Conservation (phyloP, 768 basidiomycete genomes). For the Chalciporus sphaerocephalus region DNA sequence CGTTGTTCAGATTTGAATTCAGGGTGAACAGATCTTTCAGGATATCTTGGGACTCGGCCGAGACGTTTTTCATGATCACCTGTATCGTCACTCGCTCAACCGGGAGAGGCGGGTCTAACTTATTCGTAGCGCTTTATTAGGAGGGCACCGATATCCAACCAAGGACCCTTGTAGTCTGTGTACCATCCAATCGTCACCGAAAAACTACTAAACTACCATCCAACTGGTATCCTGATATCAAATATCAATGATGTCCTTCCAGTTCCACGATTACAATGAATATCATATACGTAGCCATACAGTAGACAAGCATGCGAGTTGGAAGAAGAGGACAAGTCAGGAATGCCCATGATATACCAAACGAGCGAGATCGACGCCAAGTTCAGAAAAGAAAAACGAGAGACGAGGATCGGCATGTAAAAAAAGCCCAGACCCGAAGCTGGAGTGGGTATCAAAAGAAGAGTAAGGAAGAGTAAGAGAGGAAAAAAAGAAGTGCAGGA, state of each 20-base stretch:
- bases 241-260: too few relatives aligned
- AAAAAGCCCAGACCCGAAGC: slow-evolving; percentile 18
- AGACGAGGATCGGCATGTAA: background rate
- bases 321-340: slow-evolving; percentile 7
- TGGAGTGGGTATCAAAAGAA: slow-evolving; percentile 13
- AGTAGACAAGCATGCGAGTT: slow-evolving; percentile 16
- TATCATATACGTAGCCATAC: slow-evolving; percentile 28
- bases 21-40: too few relatives aligned
- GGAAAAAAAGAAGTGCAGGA: background rate
- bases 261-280: slow-evolving; percentile 23
- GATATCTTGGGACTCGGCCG: background rate
- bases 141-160: too few relatives aligned
- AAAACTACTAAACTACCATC: slow-evolving; percentile 7
- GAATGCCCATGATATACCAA: background rate
- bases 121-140: slow-evolving; percentile 2
- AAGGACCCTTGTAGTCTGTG: too few relatives aligned
- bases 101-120: slow-evolving; percentile 1
- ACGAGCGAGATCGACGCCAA: slow-evolving; percentile 3
- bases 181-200: too few relatives aligned
- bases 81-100: slow-evolving; percentile 7
- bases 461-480: background rate
- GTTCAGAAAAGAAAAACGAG: background rate
- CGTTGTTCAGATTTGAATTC: too few relatives aligned
- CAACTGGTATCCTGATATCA: slow-evolving; percentile 12
- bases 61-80: background rate